Evolutionary conservation across 768 basidiomycete species (phyloP), one percentile per base, ranked within the genome.

Genomic region (Xerocomellus intermedius): DNA sequence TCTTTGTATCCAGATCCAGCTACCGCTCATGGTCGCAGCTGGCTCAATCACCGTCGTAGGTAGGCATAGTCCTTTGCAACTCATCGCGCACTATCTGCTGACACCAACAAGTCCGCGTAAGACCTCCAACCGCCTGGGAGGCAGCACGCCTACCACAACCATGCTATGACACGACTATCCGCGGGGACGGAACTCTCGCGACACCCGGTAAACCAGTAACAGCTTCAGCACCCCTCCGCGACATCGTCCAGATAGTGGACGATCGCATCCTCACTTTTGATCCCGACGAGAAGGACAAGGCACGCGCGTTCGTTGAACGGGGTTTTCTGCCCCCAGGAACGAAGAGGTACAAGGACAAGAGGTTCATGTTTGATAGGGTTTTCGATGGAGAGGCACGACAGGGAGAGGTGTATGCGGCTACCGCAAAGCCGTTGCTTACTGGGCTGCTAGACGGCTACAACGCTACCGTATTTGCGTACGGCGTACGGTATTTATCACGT

Each of bases 381-480:
- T 96, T 97, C 67, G 81, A 86, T 59, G 84, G 87, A 66, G 83
- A 89, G 44, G 82, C 90, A 42, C 78, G 77, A 19, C 97, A 99
- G 73, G 83, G 83, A 59, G 90, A 93, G 50, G 91, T 99, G 9
- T 98, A 93, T 66, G 85, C 87, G 60, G 76, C 84, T 46, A 98
- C 94, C 12, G 82, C 94, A 14, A 86, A 87, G 67, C 94, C 94
- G 33, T 75, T 99, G 46, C 77, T 99, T 17, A 79, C 82, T 60
- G 87, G 92, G 24, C 75, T 99, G 24, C 76, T 99, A 55, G 89
- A 98, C 64, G 97, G 97, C 10, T 99, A 85, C 75, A 98, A 99
- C 64, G 89, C 94, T 42, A 99, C 97, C 12, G 90, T 98, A 9
- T 98, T 99, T 76, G 97, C 97, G 4, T 99, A 99, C 70, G 97